Percentiles rank a stretch among this genome's conserved stretches.
These are phyloP conservation scores for Trebouxia sp. DNA, from an alignment of 139 green algal species.

Conservation along the genomic window DNA sequence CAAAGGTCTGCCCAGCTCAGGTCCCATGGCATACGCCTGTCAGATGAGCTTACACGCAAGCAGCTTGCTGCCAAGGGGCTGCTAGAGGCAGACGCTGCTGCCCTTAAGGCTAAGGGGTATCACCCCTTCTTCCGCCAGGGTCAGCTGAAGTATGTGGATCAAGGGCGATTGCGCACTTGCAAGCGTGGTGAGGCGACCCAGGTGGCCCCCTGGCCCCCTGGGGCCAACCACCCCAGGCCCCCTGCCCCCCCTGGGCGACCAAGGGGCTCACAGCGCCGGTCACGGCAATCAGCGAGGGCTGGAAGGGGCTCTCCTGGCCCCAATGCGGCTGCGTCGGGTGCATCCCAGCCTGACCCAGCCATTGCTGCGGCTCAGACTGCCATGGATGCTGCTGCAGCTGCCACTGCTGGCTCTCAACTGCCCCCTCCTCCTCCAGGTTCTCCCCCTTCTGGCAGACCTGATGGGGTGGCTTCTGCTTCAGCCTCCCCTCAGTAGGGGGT, in stretches of 20 bases:
- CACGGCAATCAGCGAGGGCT: background rate
- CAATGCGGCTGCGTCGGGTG: background rate
- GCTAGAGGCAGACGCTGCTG: background rate
- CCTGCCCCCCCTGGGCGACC: background rate
- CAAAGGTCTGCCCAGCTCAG: background rate
- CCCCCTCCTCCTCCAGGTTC: background rate
- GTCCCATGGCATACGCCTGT: background rate
- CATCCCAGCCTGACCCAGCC: background rate
- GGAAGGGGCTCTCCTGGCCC: background rate
- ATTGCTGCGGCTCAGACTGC: too few species aligned
- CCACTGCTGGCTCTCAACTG: background rate
- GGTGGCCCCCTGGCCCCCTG: too few species aligned
- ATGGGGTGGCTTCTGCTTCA: background rate
- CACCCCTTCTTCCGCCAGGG: background rate
- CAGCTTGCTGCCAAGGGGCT: background rate
- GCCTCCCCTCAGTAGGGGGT: background rate
- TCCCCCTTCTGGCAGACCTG: background rate
- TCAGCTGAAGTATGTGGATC: background rate
- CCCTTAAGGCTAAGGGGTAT: background rate
- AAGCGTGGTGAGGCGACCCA: background rate
- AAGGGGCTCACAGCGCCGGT: background rate
- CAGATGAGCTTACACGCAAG: background rate
- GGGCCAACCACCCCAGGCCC: background rate
- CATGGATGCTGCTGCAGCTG: background rate
- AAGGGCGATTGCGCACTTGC: background rate